A percentile compares a stretch with the other conserved stretches of the same genome.
phyloP scores from a whole-genome alignment of 768 basidiomycete species.

The Lyophyllum decastes region DNA sequence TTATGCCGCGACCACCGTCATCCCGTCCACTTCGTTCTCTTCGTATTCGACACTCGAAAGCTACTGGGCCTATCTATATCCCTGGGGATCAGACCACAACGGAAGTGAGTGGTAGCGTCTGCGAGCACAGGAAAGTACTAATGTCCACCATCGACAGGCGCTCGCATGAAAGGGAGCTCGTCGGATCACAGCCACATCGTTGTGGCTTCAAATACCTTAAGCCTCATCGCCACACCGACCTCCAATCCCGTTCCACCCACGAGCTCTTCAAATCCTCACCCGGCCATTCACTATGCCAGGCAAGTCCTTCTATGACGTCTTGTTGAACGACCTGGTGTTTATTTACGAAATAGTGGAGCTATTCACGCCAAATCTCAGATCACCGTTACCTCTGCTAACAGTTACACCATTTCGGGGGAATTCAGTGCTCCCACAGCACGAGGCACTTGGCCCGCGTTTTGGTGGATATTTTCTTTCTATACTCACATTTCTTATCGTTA shows the following conservation, averaged over 20 bases:
- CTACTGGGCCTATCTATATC: constrained; percentile 45
- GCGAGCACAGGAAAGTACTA: not conserved
- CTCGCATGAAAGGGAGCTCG: constrained; percentile 43
- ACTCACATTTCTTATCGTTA: not conserved
- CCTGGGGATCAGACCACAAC: constrained; percentile 49
- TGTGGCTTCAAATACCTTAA: constrained; percentile 37
- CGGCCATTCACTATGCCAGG: constrained; percentile 45
- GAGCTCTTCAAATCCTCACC: constrained; percentile 40
- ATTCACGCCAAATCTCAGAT: constrained; percentile 44
- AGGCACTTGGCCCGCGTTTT: constrained; percentile 49
- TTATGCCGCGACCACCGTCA: constrained; percentile 35
- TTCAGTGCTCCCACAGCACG: constrained; percentile 40
- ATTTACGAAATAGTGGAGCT: constrained; percentile 29
- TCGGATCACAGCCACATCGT: constrained; percentile 40
- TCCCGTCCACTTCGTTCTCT: constrained; percentile 42
- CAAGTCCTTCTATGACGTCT: constrained; percentile 2
- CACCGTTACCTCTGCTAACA: constrained; percentile 36
- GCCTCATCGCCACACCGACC: constrained; percentile 42
- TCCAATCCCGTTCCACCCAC: constrained; percentile 38
- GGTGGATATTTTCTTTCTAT: constrained; percentile 22
- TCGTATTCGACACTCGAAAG: constrained; percentile 36
- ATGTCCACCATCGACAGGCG: constrained; percentile 25
- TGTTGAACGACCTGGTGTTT: not conserved
- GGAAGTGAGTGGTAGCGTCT: constrained; percentile 31
- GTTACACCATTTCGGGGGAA: constrained; percentile 42